Evolutionary conservation across 768 basidiomycete species (phyloP), one percentile per base, ranked within the genome.

Genomic region (Russula compacta): DNA sequence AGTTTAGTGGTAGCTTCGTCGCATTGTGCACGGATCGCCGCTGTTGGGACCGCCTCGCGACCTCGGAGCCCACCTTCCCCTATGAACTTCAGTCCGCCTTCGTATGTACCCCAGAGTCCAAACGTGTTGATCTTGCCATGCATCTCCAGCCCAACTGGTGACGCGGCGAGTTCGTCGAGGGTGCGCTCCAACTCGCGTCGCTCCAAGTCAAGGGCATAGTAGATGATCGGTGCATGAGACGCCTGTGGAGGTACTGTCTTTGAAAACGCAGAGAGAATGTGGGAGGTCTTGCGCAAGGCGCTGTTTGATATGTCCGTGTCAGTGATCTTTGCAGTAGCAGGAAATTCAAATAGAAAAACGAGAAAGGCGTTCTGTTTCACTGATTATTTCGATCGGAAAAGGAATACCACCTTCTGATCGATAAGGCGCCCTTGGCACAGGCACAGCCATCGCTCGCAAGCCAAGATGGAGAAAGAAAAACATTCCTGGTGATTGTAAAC

Each of bases 141-240:
- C 2, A 93, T 77, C 38, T 76, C 72, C 9, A 74, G 66, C 33
- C 91, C 91, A 38, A 87, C 74, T 11, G 82, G 79, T 12, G 88
- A 89, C 14, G 70, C 67, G 53, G 79, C 71, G 64, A 99, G 84
- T 67, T 84, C 77, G 19, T 74, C 74, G 29, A 98, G 81, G 9
- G 92, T 88, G 38, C 92, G 85, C 60, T 84, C 80, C 29, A 98
- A 83, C 69, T 97, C 94, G 51, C 81, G 83, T 66, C 86, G 79
- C 71, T 97, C 93, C 35, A 98, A 83, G 70, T 98, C 97, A 55
- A 99, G 87, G n/a, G 95, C 93, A 75, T 89, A 92, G 71, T 94
- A 95, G 1, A 83, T 87, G 68, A 88, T 83, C 1, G 85, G 82
- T 3, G 83, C 73, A 1, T 70, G 66, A 1, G 71, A 57, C 12